Conservation (phyloP, 208 protist genomes). For the Phytomonas sp. region DNA sequence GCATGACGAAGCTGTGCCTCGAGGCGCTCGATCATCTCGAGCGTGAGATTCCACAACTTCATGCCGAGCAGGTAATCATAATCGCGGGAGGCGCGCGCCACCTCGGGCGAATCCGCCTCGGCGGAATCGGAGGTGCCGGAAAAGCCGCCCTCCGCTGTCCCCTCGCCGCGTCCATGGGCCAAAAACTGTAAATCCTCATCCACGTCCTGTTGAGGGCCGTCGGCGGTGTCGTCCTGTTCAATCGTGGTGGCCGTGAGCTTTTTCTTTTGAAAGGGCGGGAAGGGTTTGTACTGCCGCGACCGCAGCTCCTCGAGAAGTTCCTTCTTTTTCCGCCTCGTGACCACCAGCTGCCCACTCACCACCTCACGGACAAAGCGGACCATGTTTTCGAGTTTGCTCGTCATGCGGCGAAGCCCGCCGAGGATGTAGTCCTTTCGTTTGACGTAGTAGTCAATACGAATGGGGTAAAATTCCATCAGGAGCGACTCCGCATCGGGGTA, state of each 20-base stretch:
- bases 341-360: slow-evolving; percentile 88
- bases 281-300: slow-evolving; percentile 80
- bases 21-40: slow-evolving; percentile 93
- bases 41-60: slow-evolving; percentile 96
- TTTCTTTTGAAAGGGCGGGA: slow-evolving; percentile 75
- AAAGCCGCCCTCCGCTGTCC: slow-evolving; percentile 17
- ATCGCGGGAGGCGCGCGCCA: slow-evolving; percentile 54
- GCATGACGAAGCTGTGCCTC: slow-evolving; percentile 76
- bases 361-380: slow-evolving; percentile 97
- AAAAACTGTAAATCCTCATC: slow-evolving; percentile 10
- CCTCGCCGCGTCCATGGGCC: slow-evolving; percentile 17
- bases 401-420: slow-evolving; percentile 68
- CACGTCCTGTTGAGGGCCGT: background rate
- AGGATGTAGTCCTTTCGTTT: slow-evolving; percentile 94
- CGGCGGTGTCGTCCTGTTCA: slow-evolving; percentile 37
- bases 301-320: slow-evolving; percentile 93
- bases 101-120: slow-evolving; percentile 41
- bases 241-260: slow-evolving; percentile 76
- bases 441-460: slow-evolving; percentile 95
- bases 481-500: slow-evolving; percentile 92
- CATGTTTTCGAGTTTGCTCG: slow-evolving; percentile 95
- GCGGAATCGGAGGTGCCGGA: slow-evolving; percentile 14
- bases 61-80: slow-evolving; percentile 99
- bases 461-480: slow-evolving; percentile 95
- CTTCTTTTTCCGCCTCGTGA: slow-evolving; percentile 88